Conservation (phyloP, 805 yeast species). For the Metschnikowia peoriensis region DNA sequence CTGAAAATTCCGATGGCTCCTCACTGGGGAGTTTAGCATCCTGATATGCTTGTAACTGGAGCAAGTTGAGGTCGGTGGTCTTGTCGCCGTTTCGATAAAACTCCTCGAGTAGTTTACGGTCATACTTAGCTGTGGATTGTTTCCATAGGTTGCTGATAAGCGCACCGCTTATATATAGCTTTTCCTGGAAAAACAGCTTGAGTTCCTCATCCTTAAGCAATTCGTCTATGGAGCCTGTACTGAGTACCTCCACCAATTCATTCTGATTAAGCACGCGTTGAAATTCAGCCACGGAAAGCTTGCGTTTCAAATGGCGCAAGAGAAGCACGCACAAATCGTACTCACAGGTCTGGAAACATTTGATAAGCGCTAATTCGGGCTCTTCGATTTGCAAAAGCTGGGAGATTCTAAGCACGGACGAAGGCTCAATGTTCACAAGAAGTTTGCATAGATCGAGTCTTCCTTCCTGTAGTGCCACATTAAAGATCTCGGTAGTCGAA, state of each 20-base stretch:
- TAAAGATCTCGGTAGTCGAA: conserved; percentile 58
- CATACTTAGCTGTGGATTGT: conserved; percentile 26
- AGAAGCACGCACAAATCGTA: conserved; percentile 60
- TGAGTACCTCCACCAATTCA: conserved; percentile 28
- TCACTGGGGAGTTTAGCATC: conserved; percentile 13
- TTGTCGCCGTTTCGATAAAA: conserved; percentile 34
- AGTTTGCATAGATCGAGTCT: conserved; percentile 63
- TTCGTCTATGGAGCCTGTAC: conserved; percentile 30
- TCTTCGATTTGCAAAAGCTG: conserved; percentile 71
- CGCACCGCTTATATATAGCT: conserved; percentile 34
- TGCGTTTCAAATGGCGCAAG: conserved; percentile 51
- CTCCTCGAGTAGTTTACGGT: conserved; percentile 24
- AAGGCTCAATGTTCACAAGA: conserved; percentile 68
- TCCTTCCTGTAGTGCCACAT: conserved; percentile 78
- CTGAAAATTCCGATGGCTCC: conserved; percentile 5
- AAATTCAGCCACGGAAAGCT: conserved; percentile 62
- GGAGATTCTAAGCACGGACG: conserved; percentile 53
- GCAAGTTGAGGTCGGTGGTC: conserved; percentile 19
- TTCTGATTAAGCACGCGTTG: conserved; percentile 60
- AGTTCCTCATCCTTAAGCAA: conserved; percentile 17
- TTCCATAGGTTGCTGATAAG: conserved; percentile 40
- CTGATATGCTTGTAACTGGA: conserved; percentile 19
- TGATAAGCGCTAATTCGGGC: conserved; percentile 62
- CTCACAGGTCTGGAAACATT: conserved; percentile 60
- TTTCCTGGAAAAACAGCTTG: conserved; percentile 16